These are phyloP conservation scores for Wickerhamiella parazyma DNA, from an alignment of 805 yeast genomes.

Conservation along the genomic window DNA sequence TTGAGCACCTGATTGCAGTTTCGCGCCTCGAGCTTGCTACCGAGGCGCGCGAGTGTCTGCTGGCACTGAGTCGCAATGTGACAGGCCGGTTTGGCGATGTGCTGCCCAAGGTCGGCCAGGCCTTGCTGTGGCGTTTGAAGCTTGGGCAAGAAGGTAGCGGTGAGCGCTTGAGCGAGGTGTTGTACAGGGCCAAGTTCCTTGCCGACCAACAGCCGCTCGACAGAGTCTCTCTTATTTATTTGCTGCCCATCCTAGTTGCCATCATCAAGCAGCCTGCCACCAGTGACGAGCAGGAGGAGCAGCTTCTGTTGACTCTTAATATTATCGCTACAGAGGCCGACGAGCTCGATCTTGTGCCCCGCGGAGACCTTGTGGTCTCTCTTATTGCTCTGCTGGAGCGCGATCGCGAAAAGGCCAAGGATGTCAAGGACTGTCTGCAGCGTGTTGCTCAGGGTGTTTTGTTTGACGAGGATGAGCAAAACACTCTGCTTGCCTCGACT, in stretches of 20 bases:
- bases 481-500: slow-evolving; percentile 40
- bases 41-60: slow-evolving; percentile 32
- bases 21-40: slow-evolving; percentile 28
- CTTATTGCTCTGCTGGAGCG: slow-evolving; percentile 49
- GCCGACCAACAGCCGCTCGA: slow-evolving; percentile 64
- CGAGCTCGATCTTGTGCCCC: slow-evolving; percentile 48
- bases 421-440: slow-evolving; percentile 70
- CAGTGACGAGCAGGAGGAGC: slow-evolving; percentile 78
- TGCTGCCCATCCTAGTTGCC: slow-evolving; percentile 58
- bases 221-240: slow-evolving; percentile 50
- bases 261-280: slow-evolving; percentile 32
- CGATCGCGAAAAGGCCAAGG: slow-evolving; percentile 63
- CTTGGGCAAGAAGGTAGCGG: slow-evolving; percentile 40
- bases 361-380: slow-evolving; percentile 47
- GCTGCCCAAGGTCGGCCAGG: slow-evolving; percentile 44
- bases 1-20: slow-evolving; percentile 35
- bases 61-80: slow-evolving; percentile 40
- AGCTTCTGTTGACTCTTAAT: slow-evolving; percentile 60
- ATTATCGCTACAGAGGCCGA: slow-evolving; percentile 39
- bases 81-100: slow-evolving; percentile 37
- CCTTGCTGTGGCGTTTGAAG: slow-evolving; percentile 46
- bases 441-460: slow-evolving; percentile 63
- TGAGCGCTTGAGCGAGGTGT: slow-evolving; percentile 25
- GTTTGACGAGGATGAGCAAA: slow-evolving; percentile 42
- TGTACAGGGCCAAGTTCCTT: slow-evolving; percentile 62